Base-by-base conservation (phyloP, 2,329 filamentous ascomycete species). In the Chrysosporium queenslandicum region DNA sequence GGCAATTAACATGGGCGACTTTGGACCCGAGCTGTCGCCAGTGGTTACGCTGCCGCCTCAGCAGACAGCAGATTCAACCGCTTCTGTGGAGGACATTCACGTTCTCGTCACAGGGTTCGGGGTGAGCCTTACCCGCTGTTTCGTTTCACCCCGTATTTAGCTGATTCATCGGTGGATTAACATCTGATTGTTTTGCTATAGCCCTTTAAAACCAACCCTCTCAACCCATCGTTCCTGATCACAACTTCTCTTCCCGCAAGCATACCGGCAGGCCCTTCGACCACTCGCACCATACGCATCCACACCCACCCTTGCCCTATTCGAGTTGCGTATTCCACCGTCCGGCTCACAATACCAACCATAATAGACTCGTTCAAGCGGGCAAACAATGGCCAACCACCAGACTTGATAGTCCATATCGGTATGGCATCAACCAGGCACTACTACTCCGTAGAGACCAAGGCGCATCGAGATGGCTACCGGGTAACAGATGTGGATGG, bases 191-290 rank as follows among this genome's bases (percentile, higher is more conserved):
- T n/a, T n/a, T n/a, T 46, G 14, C n/a, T 23, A 36, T 58, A 91
- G 86, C 84, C 88, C 1, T 94, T 94, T 68, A 82, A 83, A 60
- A 74, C 83, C 41, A 82, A 83, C 63, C 79, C 82, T 25, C 71
- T 83, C 55, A 94, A 94, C 64, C 87, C 88, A 7, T 88, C 87
- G 2, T 90, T 81, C 77, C 79, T 90, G 63, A 90, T 94, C 63
- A 81, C 85, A 46, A 76, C 74, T 23, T 74, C 72, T 18, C 78
- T 94, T n/a, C 83, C 87, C 2, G 67, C 77, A 2, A 77, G 78
- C 59, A 77, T 90, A 4, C 16, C 57, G 2, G 56, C 59, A 18
- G 46, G 54, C 8, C 29, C 36, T 55, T 45, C 37, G 56, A 30
- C 60, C 58, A 52, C 63, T 59, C 59, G 63, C 60, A 60, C 66